Evolutionary conservation across 75 land plant species (phyloP).

Genomic region (Larix kaempferi): DNA sequence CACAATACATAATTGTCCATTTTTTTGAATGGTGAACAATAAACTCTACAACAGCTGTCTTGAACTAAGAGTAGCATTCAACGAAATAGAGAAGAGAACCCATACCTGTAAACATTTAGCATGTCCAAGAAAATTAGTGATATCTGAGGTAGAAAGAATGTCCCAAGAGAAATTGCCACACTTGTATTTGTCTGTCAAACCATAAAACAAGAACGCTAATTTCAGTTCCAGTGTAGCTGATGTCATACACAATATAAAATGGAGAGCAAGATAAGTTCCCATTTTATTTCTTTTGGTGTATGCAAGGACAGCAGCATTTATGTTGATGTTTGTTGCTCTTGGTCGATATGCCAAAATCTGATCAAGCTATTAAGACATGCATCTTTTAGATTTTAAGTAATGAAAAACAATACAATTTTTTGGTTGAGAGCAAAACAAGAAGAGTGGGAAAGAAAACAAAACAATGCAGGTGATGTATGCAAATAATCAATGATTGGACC

Average conservation of each 20-base stretch:
- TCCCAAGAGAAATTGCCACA: conserved; percentile 91
- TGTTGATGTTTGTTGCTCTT: too few species aligned
- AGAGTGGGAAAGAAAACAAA: too few species aligned
- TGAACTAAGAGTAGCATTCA: neutral
- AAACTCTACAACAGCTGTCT: neutral
- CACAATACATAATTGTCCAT: too few species aligned
- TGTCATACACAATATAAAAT: neutral
- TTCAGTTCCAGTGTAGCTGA: neutral
- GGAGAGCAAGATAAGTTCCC: neutral
- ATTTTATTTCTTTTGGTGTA: too few species aligned
- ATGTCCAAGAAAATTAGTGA: conserved; percentile 89
- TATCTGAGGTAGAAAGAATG: conserved; percentile 83
- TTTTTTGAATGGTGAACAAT: neutral
- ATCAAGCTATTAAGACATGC: too few species aligned
- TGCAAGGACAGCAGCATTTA: too few species aligned
- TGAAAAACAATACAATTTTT: too few species aligned
- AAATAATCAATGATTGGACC: too few species aligned
- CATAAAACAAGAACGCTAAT: neutral
- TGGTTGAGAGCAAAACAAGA: too few species aligned
- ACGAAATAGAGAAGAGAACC: neutral
- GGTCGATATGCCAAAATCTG: too few species aligned
- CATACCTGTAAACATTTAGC: conserved; percentile 96
- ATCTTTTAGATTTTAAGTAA: too few species aligned
- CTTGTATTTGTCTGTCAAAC: conserved; percentile 93
- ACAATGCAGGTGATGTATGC: too few species aligned